These are phyloP conservation scores for Wickerhamomyces queroliae DNA, from an alignment of 805 yeast genomes.

Conservation along the genomic window DNA sequence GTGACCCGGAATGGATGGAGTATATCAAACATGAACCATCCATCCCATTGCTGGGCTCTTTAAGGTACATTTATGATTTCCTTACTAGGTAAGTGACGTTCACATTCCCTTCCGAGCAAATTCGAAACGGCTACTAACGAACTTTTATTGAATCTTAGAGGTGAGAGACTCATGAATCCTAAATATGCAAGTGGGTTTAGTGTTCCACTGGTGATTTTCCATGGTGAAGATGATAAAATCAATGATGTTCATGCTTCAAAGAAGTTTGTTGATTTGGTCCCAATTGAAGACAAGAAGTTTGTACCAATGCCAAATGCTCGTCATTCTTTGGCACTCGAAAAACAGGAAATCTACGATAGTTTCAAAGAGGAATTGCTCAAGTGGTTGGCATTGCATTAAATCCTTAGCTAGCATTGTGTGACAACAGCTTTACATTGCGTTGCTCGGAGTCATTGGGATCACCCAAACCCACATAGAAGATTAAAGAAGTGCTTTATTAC, in stretches of 20 bases:
- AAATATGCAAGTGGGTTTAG: slow-evolving; percentile 25
- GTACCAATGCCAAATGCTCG: slow-evolving; percentile 25
- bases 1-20: slow-evolving; percentile 38
- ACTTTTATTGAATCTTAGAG: slow-evolving; percentile 36
- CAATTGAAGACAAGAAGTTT: slow-evolving; percentile 14
- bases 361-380: slow-evolving; percentile 32
- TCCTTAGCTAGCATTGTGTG: too few species aligned
- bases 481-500: too few species aligned
- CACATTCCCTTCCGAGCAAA: neutral
- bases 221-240: slow-evolving; percentile 64
- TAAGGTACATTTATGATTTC: slow-evolving; percentile 54
- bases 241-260: slow-evolving; percentile 33
- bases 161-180: slow-evolving; percentile 41
- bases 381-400: slow-evolving; percentile 29
- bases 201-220: slow-evolving; percentile 49
- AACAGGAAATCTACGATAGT: slow-evolving; percentile 31
- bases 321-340: slow-evolving; percentile 43
- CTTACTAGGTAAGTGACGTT: slow-evolving; percentile 24
- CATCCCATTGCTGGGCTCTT: slow-evolving; percentile 46
- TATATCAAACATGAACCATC: slow-evolving; percentile 39
- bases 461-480: too few species aligned
- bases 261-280: slow-evolving; percentile 9
- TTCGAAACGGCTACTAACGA: slow-evolving; percentile 2
- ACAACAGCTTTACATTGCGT: too few species aligned
- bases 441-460: too few species aligned